phyloP scores from a whole-genome alignment of 768 basidiomycete species.

The Hebeloma cylindrosporum region DNA sequence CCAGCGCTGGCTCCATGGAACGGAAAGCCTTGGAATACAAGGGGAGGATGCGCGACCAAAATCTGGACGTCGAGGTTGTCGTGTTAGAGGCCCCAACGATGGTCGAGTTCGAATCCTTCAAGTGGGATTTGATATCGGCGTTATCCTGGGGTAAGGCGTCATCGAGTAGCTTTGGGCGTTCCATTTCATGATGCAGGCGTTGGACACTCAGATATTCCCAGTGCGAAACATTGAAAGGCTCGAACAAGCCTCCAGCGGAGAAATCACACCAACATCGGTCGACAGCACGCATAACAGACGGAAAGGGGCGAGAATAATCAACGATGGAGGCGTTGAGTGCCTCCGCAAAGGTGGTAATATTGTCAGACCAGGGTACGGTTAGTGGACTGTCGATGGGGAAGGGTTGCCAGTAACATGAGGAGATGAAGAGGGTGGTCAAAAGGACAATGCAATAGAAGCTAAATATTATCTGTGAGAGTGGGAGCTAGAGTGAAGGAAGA shows the following conservation, averaged over 20 bases:
- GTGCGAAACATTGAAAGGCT: slow-evolving; percentile 70
- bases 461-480: slow-evolving; percentile 3
- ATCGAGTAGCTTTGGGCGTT: slow-evolving; percentile 31
- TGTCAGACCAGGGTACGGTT: slow-evolving; percentile 62
- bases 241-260: slow-evolving; percentile 61
- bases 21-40: background rate
- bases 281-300: slow-evolving; percentile 59
- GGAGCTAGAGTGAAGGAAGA: slow-evolving; percentile 1
- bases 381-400: slow-evolving; percentile 65
- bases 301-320: slow-evolving; percentile 43
- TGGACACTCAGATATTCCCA: slow-evolving; percentile 74
- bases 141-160: slow-evolving; percentile 11
- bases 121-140: background rate
- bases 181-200: slow-evolving; percentile 41
- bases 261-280: slow-evolving; percentile 91
- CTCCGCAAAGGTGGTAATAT: slow-evolving; percentile 71
- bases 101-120: background rate
- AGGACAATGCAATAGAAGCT: slow-evolving; percentile 89
- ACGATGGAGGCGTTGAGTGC: slow-evolving; percentile 54
- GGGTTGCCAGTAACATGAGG: slow-evolving; percentile 90
- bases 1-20: background rate
- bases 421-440: slow-evolving; percentile 78
- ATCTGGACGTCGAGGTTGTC: background rate
- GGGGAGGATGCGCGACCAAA: slow-evolving; percentile 9
- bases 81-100: background rate